phyloP scores from a whole-genome alignment of 495 filamentous ascomycete species.

The Tirmania nivea region DNA sequence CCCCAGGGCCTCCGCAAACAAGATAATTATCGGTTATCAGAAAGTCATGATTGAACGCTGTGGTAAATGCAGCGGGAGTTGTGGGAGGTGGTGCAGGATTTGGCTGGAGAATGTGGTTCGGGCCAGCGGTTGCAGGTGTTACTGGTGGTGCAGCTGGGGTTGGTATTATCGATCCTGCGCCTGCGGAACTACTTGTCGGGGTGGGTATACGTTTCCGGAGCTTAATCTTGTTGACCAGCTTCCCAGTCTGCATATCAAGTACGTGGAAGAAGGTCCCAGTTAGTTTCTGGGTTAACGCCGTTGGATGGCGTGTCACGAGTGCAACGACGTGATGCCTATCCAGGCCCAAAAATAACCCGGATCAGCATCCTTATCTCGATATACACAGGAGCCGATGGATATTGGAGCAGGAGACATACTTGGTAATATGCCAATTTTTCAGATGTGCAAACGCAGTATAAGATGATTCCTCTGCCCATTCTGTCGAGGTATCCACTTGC shows the following conservation, averaged over 20 bases:
- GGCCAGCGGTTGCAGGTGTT: background rate
- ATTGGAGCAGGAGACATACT: constrained; percentile 1
- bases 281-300: constrained; percentile 13
- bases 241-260: constrained; percentile 14
- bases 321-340: constrained; percentile 15
- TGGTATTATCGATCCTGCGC: background rate
- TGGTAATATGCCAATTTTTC: constrained; percentile 19
- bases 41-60: constrained; percentile 17
- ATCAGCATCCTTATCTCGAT: too few relatives aligned
- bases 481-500: constrained; percentile 13
- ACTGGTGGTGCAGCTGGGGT: background rate
- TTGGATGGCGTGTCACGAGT: constrained; percentile 15
- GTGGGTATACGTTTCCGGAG: constrained; percentile 1
- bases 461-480: constrained; percentile 10
- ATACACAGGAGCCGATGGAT: too few relatives aligned
- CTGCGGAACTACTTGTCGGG: background rate
- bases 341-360: background rate
- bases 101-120: constrained; percentile 1
- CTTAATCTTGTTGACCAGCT: constrained; percentile 8
- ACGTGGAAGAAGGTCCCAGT: constrained; percentile 17
- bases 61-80: constrained; percentile 11
- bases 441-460: constrained; percentile 17
- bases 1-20: constrained; percentile 18
- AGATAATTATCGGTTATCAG: constrained; percentile 18
- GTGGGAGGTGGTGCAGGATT: constrained; percentile 2